A percentile compares a stretch with the other conserved stretches of the same genome.
Evolutionary conservation across 1,284 basidiomycete species (phyloP).

Genomic region (Trichosporon sp.): DNA sequence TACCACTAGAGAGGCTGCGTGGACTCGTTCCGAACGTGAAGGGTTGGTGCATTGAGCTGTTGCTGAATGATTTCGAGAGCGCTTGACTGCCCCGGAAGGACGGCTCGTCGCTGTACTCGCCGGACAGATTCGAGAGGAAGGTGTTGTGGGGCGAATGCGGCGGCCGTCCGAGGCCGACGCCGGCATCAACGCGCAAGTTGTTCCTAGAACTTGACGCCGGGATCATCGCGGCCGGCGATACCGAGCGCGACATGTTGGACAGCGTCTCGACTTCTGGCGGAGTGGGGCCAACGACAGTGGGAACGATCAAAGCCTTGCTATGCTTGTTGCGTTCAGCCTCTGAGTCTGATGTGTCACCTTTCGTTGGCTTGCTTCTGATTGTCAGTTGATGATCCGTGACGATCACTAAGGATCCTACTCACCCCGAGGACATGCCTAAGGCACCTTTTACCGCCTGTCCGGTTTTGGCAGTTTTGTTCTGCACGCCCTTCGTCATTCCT

Average conservation of each 20-base stretch:
- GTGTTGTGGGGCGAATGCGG: neutral
- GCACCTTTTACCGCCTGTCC: slow-evolving; percentile 38
- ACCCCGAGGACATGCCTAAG: slow-evolving; percentile 28
- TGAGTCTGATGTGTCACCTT: slow-evolving; percentile 39
- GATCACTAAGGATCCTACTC: slow-evolving; percentile 12
- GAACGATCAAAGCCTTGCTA: slow-evolving; percentile 25
- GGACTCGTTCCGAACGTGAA: neutral
- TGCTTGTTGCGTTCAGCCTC: slow-evolving; percentile 19
- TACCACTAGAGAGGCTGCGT: neutral
- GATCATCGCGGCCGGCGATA: slow-evolving; percentile 5
- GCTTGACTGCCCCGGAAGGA: neutral
- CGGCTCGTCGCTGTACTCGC: slow-evolving; percentile 9
- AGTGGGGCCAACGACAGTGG: slow-evolving; percentile 35
- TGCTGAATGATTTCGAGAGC: neutral
- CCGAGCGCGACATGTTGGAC: slow-evolving; percentile 4
- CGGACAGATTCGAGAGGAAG: slow-evolving; percentile 5
- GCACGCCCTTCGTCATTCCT: slow-evolving; percentile 21
- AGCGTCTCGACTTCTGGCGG: slow-evolving; percentile 6
- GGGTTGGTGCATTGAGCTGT: neutral
- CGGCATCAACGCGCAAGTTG: neutral
- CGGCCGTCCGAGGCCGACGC: neutral
- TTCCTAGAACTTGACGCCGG: neutral
- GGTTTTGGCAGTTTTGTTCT: slow-evolving; percentile 15
- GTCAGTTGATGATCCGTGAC: neutral
- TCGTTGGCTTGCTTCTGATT: neutral